Evolutionary conservation across 495 filamentous ascomycete species (phyloP), one percentile per base, ranked within the genome.

Genomic region (Lophiotrema nucula): DNA sequence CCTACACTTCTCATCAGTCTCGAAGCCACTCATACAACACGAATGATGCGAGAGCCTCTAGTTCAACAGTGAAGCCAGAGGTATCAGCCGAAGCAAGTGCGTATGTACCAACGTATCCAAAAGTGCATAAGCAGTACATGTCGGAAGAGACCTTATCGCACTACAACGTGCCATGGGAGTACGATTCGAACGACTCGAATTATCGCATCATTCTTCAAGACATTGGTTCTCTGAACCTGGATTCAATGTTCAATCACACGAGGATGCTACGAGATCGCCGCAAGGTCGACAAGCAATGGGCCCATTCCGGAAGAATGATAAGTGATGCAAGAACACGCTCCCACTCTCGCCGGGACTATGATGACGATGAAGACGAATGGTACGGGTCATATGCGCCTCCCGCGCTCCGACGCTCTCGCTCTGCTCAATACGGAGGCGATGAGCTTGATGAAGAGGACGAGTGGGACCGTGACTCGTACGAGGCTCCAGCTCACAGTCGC

Each of bases 141-240:
- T 31, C 31, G 11, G 2, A 28, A 6, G 35, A 46, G 13, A 62
- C 58, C 2, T 46, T 62, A 18, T 13, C n/a, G 2, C 25, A 33
- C 37, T 64, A 48, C 39, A 22, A 24, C 3, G 18, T 64, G 8
- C 61, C 61, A 2, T 64, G 56, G 55, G 56, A 64, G 41, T 50
- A 49, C 43, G 61, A 64, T 42, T 19, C 27, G 15, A 18, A 22
- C 5, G 50, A 59, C 47, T 44, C 55, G 8, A 18, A 58, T 37
- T 59, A 59, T 27, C 13, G 52, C 31, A 25, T 59, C 15, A 24
- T 64, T 1, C 15, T 43, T 3, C 13, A 23, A 21, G 37, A 50
- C 3, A 5, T 59, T 16, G 13, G 5, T 1, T 2, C 10, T 5
- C 10, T 10, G 10, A 44, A 64, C 16, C 31, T 21, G 2, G 37